These are phyloP conservation scores for Paracamarosporium sp. DNA, from an alignment of 2,329 filamentous ascomycete species.

Conservation along the genomic window DNA sequence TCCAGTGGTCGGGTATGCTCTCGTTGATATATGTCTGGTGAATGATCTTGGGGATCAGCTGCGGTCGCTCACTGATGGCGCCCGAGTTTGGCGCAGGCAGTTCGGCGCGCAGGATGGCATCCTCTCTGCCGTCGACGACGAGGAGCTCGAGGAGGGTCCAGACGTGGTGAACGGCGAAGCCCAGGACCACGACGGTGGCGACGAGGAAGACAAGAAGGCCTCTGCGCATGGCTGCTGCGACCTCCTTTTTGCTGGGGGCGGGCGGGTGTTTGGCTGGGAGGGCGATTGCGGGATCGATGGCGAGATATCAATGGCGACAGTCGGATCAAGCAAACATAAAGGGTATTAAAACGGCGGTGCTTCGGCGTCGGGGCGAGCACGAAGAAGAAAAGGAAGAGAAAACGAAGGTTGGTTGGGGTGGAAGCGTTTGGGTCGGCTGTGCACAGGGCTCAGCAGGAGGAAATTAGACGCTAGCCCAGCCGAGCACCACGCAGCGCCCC, in stretches of 20 bases:
- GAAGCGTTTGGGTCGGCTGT: conserved; percentile 25
- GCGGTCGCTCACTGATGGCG: conserved; percentile 61
- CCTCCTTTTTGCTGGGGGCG: conserved; percentile 25
- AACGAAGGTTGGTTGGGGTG: conserved; percentile 12
- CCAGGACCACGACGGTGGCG: conserved; percentile 68
- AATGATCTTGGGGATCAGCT: conserved; percentile 77
- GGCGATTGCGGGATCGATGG: conserved; percentile 9
- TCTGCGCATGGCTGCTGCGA: conserved; percentile 61
- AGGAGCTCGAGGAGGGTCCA: conserved; percentile 75
- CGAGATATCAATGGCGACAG: conserved; percentile 16
- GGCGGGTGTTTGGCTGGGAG: conserved; percentile 1
- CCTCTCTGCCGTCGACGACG: conserved; percentile 69
- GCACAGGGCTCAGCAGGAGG: conserved; percentile 13
- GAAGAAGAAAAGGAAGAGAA: conserved; percentile 16
- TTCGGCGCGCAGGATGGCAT: conserved; percentile 71
- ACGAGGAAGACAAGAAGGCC: conserved; percentile 69
- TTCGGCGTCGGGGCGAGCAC: conserved; percentile 17
- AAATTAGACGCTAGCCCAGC: conserved; percentile 7
- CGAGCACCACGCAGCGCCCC: not conserved
- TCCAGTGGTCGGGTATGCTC: conserved; percentile 71
- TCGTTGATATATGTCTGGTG: conserved; percentile 79
- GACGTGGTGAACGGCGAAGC: conserved; percentile 70
- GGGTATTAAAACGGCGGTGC: conserved; percentile 17
- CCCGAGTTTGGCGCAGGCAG: conserved; percentile 70
- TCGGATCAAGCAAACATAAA: conserved; percentile 17